These are phyloP conservation scores for Yamadazyma scolyti DNA, from an alignment of 805 yeast genomes.

Conservation along the genomic window DNA sequence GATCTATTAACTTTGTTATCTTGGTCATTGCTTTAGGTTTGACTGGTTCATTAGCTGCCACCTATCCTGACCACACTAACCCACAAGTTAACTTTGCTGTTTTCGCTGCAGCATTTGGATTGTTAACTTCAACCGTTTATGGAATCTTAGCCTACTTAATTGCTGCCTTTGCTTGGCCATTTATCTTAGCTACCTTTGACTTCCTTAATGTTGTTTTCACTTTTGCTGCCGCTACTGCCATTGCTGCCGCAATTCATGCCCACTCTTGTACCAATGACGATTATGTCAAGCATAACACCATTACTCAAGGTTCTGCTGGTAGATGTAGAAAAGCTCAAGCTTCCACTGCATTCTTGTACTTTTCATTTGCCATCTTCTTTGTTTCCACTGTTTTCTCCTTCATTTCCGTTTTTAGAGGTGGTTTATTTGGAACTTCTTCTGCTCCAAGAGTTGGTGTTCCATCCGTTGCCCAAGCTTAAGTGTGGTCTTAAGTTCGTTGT, in stretches of 20 bases:
- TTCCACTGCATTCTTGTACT: constrained; percentile 75
- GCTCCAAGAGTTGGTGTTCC: constrained; percentile 82
- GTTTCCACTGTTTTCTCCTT: constrained; percentile 58
- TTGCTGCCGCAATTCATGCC: constrained; percentile 83
- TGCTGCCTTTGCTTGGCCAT: constrained; percentile 83
- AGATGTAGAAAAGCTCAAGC: constrained; percentile 97
- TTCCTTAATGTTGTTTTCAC: constrained; percentile 88
- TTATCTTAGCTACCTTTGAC: constrained; percentile 70
- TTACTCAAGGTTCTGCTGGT: constrained; percentile 70
- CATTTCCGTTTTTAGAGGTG: constrained; percentile 56
- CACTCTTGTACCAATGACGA: constrained; percentile 76
- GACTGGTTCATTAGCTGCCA: constrained; percentile 81
- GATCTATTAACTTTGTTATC: constrained; percentile 71
- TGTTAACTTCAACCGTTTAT: constrained; percentile 75
- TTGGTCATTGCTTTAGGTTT: constrained; percentile 80
- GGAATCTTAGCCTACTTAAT: constrained; percentile 76
- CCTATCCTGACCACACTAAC: constrained; percentile 45
- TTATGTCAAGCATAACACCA: constrained; percentile 63
- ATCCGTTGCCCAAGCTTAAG: constrained; percentile 82
- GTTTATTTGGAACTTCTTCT: constrained; percentile 40
- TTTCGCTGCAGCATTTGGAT: constrained; percentile 83
- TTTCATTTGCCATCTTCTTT: constrained; percentile 73
- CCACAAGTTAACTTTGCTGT: constrained; percentile 88
- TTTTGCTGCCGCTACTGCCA: constrained; percentile 90
- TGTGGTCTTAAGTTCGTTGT: no score